phyloP scores from a whole-genome alignment of 768 basidiomycete genomes.

The Mycena vulgaris region DNA sequence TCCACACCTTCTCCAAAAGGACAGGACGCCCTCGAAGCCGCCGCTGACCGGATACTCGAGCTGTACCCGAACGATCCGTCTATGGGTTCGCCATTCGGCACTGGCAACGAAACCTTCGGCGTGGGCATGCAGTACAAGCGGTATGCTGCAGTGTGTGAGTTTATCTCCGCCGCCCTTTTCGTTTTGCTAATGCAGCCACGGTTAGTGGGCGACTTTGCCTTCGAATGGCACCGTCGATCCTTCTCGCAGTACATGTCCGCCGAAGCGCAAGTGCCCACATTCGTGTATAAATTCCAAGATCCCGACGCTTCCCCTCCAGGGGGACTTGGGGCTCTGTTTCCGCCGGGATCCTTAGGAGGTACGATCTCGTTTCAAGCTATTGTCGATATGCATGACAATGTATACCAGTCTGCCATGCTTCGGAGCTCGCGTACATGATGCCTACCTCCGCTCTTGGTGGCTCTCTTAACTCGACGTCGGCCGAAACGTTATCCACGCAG shows the following conservation, averaged over 20 bases:
- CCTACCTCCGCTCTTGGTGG: neutral
- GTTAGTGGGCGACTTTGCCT: constrained; percentile 45
- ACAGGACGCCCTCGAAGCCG: constrained; percentile 38
- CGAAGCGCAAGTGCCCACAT: constrained; percentile 22
- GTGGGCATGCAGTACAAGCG: constrained; percentile 51
- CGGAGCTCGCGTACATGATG: constrained; percentile 37
- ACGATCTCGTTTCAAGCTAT: neutral
- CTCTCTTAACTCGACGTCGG: constrained; percentile 22
- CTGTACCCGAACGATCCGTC: constrained; percentile 61
- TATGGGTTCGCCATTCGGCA: constrained; percentile 62
- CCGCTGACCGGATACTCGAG: constrained; percentile 47
- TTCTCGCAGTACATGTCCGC: constrained; percentile 17
- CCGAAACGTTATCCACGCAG: constrained; percentile 24
- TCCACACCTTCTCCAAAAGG: constrained; percentile 49
- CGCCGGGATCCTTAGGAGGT: constrained; percentile 18
- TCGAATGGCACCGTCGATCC: constrained; percentile 33
- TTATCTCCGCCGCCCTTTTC: too few relatives aligned
- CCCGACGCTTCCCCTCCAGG: constrained; percentile 25
- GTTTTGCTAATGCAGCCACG: neutral
- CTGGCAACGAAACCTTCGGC: constrained; percentile 63
- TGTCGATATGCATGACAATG: neutral
- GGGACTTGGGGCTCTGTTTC: neutral
- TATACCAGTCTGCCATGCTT: constrained; percentile 32
- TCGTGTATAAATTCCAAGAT: constrained; percentile 38
- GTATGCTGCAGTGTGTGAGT: constrained; percentile 43